Evolutionary conservation across 2,329 filamentous ascomycete species (phyloP).

Genomic region (Aspergillus sp.): DNA sequence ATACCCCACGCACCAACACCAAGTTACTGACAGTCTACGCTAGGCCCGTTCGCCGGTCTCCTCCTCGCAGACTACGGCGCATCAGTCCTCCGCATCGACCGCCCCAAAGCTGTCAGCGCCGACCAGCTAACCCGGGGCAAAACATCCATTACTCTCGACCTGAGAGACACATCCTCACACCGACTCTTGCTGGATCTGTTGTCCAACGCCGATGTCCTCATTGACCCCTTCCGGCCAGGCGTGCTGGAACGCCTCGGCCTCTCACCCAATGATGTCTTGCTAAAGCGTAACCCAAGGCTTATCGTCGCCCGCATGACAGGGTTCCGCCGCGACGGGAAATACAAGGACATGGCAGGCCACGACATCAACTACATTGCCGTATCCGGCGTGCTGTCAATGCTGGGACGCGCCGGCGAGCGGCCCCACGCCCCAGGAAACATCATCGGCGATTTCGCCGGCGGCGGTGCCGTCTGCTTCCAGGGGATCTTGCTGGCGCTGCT

Average conservation of each 20-base stretch:
- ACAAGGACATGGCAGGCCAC: slow-evolving; percentile 85
- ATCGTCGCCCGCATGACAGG: slow-evolving; percentile 86
- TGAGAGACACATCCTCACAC: slow-evolving; percentile 66
- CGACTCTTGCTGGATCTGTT: slow-evolving; percentile 67
- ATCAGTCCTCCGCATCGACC: slow-evolving; percentile 82
- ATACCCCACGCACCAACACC: neutral
- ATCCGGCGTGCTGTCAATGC: slow-evolving; percentile 72
- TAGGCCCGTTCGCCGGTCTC: slow-evolving; percentile 84
- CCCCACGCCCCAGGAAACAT: slow-evolving; percentile 82
- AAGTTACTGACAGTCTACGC: neutral
- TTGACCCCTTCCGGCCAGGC: slow-evolving; percentile 90
- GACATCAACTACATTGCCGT: slow-evolving; percentile 97
- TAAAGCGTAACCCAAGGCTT: slow-evolving; percentile 68
- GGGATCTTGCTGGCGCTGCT: slow-evolving; percentile 80
- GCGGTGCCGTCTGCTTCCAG: slow-evolving; percentile 76
- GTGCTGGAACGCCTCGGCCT: slow-evolving; percentile 84
- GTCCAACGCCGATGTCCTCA: slow-evolving; percentile 69
- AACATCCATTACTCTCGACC: slow-evolving; percentile 73
- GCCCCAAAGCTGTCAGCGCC: slow-evolving; percentile 50
- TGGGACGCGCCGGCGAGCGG: slow-evolving; percentile 68
- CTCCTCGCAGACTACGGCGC: slow-evolving; percentile 89
- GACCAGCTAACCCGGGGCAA: slow-evolving; percentile 83
- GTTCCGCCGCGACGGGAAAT: slow-evolving; percentile 83
- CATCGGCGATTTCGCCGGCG: slow-evolving; percentile 87
- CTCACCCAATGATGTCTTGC: slow-evolving; percentile 65